Evolutionary conservation across 305 asterid species (phyloP).

Genomic region (Rubia occidens): DNA sequence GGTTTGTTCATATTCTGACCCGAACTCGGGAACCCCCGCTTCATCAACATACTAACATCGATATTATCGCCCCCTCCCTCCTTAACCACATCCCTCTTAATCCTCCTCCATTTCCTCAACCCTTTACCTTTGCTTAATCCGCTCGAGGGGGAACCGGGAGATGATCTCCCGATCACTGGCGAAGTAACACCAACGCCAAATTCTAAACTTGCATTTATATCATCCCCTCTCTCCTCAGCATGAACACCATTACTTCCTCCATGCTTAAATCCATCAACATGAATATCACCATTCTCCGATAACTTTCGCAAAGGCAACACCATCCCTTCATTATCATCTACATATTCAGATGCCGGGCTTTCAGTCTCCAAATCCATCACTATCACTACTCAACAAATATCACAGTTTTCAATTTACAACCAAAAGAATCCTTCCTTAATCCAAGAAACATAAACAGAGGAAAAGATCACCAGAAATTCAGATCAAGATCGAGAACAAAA

Average conservation of each 20-base stretch:
- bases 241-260: slow-evolving; percentile 26
- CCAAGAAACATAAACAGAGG: background rate
- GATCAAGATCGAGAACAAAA: slow-evolving; percentile 64
- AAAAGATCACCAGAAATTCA: slow-evolving; percentile 17
- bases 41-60: slow-evolving; percentile 25
- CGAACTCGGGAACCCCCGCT: slow-evolving; percentile 26
- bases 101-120: slow-evolving; percentile 86
- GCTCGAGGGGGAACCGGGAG: slow-evolving; percentile 6
- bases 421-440: background rate
- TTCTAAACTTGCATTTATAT: background rate
- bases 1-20: slow-evolving; percentile 29
- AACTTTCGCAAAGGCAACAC: slow-evolving; percentile 16
- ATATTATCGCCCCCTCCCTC: slow-evolving; percentile 28
- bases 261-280: slow-evolving; percentile 20
- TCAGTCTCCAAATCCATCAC: slow-evolving; percentile 46
- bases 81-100: slow-evolving; percentile 42
- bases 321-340: slow-evolving; percentile 36
- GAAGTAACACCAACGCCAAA: slow-evolving; percentile 16
- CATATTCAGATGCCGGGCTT: slow-evolving; percentile 33
- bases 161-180: slow-evolving; percentile 9
- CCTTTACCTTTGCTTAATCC: slow-evolving; percentile 40
- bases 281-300: slow-evolving; percentile 19
- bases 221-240: slow-evolving; percentile 22
- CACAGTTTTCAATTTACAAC: background rate
- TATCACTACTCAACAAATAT: background rate